These are phyloP conservation scores for Rosa hybrid DNA, from an alignment of 331 rosid species.

Conservation along the genomic window DNA sequence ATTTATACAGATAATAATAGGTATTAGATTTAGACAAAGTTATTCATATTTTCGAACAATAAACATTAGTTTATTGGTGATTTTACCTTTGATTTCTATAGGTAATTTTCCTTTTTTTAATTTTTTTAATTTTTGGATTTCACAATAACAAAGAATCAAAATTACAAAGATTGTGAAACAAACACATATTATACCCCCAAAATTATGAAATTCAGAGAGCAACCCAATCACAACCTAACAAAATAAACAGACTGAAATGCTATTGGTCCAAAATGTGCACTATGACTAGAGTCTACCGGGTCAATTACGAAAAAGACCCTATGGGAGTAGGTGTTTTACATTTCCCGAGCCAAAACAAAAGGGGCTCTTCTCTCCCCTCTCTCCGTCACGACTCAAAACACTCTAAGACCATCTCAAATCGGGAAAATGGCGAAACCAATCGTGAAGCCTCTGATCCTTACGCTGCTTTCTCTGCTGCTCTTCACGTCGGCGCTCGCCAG, in stretches of 20 bases:
- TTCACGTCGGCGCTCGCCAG: constrained; percentile 44
- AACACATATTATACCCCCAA: background rate
- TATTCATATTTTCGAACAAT: too few relatives aligned
- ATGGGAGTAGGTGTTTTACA: background rate
- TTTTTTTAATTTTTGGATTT: too few relatives aligned
- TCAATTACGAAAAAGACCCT: background rate
- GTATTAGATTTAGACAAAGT: too few relatives aligned
- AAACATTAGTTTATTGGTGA: too few relatives aligned
- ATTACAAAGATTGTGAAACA: background rate
- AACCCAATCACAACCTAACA: background rate
- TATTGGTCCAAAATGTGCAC: background rate
- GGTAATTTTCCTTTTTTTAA: too few relatives aligned
- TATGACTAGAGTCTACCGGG: background rate
- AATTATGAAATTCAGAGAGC: background rate
- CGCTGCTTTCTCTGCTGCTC: constrained; percentile 45
- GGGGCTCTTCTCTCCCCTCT: background rate
- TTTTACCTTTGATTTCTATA: too few relatives aligned
- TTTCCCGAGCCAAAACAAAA: background rate
- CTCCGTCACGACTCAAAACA: background rate
- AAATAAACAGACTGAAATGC: background rate
- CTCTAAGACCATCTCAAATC: background rate
- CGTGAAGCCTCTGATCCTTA: constrained; percentile 47
- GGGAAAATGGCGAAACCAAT: constrained; percentile 63
- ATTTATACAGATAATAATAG: too few relatives aligned
- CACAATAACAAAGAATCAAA: too few relatives aligned